Conservation (phyloP, 1,284 basidiomycete genomes). For the Rhodofomes roseus region DNA sequence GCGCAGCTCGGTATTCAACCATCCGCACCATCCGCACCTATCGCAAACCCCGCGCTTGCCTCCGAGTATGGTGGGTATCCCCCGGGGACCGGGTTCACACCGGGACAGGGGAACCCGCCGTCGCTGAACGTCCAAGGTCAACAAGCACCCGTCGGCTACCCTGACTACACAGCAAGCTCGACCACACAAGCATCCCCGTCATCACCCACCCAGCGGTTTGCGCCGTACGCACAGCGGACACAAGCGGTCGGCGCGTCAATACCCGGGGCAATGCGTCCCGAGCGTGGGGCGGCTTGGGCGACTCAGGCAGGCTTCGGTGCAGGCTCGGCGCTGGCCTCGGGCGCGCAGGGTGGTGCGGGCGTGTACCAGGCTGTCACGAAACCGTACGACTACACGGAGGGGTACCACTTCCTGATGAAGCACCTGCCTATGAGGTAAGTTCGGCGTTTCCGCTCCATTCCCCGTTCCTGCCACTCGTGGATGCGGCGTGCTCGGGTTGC, state of each 20-base stretch:
- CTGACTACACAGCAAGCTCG: slow-evolving; percentile 1
- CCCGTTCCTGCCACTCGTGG: slow-evolving; percentile 3
- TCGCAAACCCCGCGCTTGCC: slow-evolving; percentile 11
- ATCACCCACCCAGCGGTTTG: not conserved
- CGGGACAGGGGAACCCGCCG: slow-evolving; percentile 11
- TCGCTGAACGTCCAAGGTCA: slow-evolving; percentile 6
- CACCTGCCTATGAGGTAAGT: slow-evolving; percentile 81
- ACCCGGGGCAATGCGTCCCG: slow-evolving; percentile 2
- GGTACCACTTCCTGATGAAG: slow-evolving; percentile 93
- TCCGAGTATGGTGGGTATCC: slow-evolving; percentile 2
- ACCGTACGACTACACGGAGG: slow-evolving; percentile 90
- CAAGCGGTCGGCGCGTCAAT: not conserved
- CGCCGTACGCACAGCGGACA: slow-evolving; percentile 4
- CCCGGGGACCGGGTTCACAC: slow-evolving; percentile 8
- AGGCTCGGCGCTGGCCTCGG: slow-evolving; percentile 11
- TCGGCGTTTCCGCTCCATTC: slow-evolving; percentile 5
- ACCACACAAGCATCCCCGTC: not conserved
- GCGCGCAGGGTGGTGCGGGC: slow-evolving; percentile 40
- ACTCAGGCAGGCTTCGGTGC: not conserved
- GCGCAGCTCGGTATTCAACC: slow-evolving; percentile 34
- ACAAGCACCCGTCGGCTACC: not conserved
- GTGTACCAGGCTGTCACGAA: slow-evolving; percentile 76
- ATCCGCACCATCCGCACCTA: slow-evolving; percentile 33
- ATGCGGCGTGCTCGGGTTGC: not conserved
- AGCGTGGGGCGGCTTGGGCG: slow-evolving; percentile 1